Evolutionary conservation across 495 filamentous ascomycete species (phyloP), one percentile per base, ranked within the genome.

Genomic region (Amorphotheca resinae): DNA sequence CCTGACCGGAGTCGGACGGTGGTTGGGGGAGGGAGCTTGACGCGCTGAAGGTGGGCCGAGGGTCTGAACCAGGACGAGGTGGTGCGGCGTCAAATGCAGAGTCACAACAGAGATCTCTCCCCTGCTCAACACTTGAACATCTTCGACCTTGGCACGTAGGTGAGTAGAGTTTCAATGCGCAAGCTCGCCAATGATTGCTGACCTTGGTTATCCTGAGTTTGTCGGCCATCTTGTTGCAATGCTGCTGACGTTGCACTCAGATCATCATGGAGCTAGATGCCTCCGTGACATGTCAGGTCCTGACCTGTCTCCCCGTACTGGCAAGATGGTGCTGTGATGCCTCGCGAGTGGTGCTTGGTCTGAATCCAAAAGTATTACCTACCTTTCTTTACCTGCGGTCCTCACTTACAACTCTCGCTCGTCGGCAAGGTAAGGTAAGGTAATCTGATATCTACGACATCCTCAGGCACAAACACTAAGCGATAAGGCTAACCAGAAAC

Each of bases 1-100:
- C 52, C 30, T 37, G 15, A 41, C 14, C 16, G 40, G 37, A 21
- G 21, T 16, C n/a, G 42, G 9, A 5, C 31, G 37, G 7, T 49
- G 28, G 4, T 30, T 14, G 14, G 40, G 15, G 3, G 36, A 20
- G 15, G 25, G 23, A 17, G 21, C 11, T 7, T 15, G 49, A 30
- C 51, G 30, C 7, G 51, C 45, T 4, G 58, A 46, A 14, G 51
- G 34, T 9, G 43, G 41, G 21, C 38, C 11, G 33, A 55, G 51
- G 17, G 46, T 43, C 45, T 60, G 53, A 26, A 53, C 48, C 45
- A 65, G 63, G 25, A 67, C 60, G 22, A 70, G 46, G 40, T 68
- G 66, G 50, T 70, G 65, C 25, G 55, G 42, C 31, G 54, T 66
- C 16, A 72, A 54, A n/a, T 60, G 59, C 9, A 72, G 52, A 33